Base-by-base conservation (phyloP, 1,284 basidiomycete species). In the Trichosporon sp. region DNA sequence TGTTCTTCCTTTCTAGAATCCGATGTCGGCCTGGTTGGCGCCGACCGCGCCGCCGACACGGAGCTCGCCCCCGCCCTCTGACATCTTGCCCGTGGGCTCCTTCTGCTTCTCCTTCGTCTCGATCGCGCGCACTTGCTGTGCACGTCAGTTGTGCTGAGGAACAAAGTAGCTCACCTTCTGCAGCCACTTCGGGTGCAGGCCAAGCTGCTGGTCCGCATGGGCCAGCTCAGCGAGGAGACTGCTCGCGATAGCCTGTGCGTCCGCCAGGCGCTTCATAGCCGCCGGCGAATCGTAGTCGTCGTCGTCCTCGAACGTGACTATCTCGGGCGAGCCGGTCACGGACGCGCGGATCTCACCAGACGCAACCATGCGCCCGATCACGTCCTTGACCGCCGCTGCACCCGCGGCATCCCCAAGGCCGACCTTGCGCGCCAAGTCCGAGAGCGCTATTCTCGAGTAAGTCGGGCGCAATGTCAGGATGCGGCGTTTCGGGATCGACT, bases 301-400 rank as follows among this genome's bases (percentile, higher is more conserved):
- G 61, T 76, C 73, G 4, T 77, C 77, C 56, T 56, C 54, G 72
- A 83, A 81, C 0, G 79, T 75, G 56, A 83, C 72, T 26, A 81
- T 75, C 21, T 71, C 40, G 3, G 70, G 59, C 8, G 65, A 14
- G 19, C 65, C 71, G 0, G 68, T 54, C n/a, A 81, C 70, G 2
- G 71, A 67, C 0, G 78, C 79, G 10, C 68, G 70, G 38, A 80
- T 76, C n/a, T 56, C 64, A 2, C 72, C 70, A 19, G 21, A 8
- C 65, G 78, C 70, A 65, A 82, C 80, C 79, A 82, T 79, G 7
- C 73, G 71, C 2, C 71, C 51, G 31, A 82, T 64, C 1, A 73
- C 68, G 12, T n/a, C 43, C 66, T 51, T 32, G 21, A 76, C 68
- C 3, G 70, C 43, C 31, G 46, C 73, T 2, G 68, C 63, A 1